A percentile compares a stretch with the other conserved stretches of the same genome.
Evolutionary conservation across 108 stramenopile genomes (phyloP).

Genomic region (Licmophora abbreviata): DNA sequence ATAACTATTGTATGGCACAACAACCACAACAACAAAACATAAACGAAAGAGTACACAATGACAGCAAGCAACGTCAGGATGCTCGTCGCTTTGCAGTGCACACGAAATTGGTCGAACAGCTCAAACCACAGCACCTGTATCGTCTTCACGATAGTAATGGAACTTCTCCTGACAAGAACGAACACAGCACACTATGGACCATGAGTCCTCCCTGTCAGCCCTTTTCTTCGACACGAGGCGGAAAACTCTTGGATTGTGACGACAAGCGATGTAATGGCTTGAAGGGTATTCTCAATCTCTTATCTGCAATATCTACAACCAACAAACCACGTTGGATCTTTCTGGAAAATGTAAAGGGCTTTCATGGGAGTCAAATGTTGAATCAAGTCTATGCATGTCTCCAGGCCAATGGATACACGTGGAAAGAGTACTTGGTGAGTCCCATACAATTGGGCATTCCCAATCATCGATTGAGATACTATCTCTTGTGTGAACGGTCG

Average conservation of each 20-base stretch:
- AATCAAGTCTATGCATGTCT: conserved; percentile 19
- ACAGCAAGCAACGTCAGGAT: neutral
- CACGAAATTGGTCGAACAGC: conserved; percentile 46
- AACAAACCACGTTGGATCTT: conserved; percentile 29
- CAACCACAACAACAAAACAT: no score
- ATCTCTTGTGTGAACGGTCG: conserved; percentile 27
- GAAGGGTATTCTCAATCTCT: conserved; percentile 14
- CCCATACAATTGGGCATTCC: conserved; percentile 37
- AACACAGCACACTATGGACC: no score
- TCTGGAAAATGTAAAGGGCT: conserved; percentile 46
- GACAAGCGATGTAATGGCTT: conserved; percentile 36
- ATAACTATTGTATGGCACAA: conserved; percentile 19
- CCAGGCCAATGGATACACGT: conserved; percentile 12
- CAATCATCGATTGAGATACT: conserved; percentile 40
- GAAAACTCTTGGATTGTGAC: conserved; percentile 24
- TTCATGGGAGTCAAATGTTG: conserved; percentile 18
- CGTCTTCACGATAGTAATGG: conserved; percentile 12
- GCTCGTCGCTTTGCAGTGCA: conserved; percentile 3
- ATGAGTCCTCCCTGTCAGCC: conserved; percentile 52
- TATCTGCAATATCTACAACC: neutral
- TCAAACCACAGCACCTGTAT: conserved; percentile 9
- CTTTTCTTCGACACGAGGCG: conserved; percentile 28
- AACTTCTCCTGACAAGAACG: no score
- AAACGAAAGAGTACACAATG: no score
- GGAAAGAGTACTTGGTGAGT: conserved; percentile 17